Percentiles rank a stretch among this genome's conserved stretches.
phyloP scores from a whole-genome alignment of 2,329 filamentous ascomycete genomes.

The Teratosphaeriaceae sp. region DNA sequence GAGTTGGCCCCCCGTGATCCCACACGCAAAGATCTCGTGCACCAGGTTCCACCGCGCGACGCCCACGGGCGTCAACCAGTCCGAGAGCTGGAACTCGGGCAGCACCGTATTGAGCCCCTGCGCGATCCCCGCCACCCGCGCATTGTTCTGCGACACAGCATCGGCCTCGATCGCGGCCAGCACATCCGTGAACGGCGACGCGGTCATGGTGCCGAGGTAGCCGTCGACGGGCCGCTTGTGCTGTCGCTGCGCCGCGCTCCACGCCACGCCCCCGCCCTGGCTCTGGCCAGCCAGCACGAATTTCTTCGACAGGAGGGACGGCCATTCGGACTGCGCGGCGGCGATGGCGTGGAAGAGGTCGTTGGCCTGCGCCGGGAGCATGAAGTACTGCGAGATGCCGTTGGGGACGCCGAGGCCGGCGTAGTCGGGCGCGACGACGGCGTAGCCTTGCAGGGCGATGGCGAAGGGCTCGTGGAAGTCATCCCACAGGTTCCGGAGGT shows the following conservation, averaged over 20 bases:
- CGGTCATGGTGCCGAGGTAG: constrained; percentile 34
- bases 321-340: constrained; percentile 39
- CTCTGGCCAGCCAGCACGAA: constrained; percentile 44
- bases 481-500: constrained; percentile 23
- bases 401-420: constrained; percentile 18
- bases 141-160: constrained; percentile 10
- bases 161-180: constrained; percentile 23
- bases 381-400: constrained; percentile 35
- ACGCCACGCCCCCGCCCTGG: constrained; percentile 42
- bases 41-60: constrained; percentile 16
- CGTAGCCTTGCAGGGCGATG: constrained; percentile 24
- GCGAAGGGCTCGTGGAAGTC: constrained; percentile 21
- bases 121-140: constrained; percentile 14
- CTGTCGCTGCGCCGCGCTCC: constrained; percentile 34
- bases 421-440: constrained; percentile 23
- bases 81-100: constrained; percentile 20
- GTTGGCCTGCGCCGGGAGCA: constrained; percentile 33
- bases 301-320: constrained; percentile 24
- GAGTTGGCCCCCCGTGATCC: constrained; percentile 10
- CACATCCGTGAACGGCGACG: constrained; percentile 19
- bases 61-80: constrained; percentile 24
- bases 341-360: constrained; percentile 39
- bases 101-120: constrained; percentile 20
- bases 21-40: constrained; percentile 16
- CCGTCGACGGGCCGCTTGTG: constrained; percentile 27